Conservation (phyloP, 139 green algal species). For the Yamagishiella unicocca region DNA sequence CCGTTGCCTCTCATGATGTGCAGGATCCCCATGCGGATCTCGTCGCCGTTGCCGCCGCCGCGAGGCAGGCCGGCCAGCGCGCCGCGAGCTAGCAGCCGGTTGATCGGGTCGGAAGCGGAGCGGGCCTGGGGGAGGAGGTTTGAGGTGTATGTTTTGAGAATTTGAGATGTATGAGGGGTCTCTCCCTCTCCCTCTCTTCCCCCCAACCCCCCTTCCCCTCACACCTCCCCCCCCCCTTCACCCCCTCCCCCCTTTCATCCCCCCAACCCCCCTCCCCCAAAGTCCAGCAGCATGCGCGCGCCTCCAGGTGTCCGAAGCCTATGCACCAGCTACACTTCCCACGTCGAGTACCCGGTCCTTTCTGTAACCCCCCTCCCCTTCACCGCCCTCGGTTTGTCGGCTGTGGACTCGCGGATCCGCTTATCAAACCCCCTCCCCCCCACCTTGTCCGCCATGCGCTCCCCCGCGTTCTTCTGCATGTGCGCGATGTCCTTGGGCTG, state of each 20-base stretch:
- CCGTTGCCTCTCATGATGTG: conserved; percentile 93
- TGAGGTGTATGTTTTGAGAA: too few species aligned
- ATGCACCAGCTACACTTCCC: too few species aligned
- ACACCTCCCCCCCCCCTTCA: not conserved
- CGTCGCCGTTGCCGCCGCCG: conserved; percentile 91
- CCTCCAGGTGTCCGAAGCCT: too few species aligned
- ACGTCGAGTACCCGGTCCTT: too few species aligned
- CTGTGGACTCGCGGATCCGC: too few species aligned
- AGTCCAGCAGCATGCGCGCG: too few species aligned
- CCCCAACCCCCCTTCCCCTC: not conserved
- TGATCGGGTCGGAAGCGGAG: conserved; percentile 57
- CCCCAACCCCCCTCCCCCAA: not conserved
- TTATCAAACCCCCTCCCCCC: too few species aligned
- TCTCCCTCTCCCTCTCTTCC: not conserved
- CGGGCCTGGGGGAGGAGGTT: conserved; percentile 40
- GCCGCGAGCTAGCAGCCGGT: conserved; percentile 79
- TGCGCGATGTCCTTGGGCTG: conserved; percentile 93
- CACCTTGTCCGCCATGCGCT: conserved; percentile 78
- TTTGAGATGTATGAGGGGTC: too few species aligned
- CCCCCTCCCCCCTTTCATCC: not conserved
- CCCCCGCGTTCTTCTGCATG: conserved; percentile 84
- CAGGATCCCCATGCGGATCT: conserved; percentile 94
- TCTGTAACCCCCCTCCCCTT: too few species aligned
- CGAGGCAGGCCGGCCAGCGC: conserved; percentile 80
- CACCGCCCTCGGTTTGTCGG: too few species aligned